Percentiles rank a stretch among this genome's conserved stretches.
Conservation (phyloP, 1,284 basidiomycete genomes). For the Stygiomarasmius scandens region DNA sequence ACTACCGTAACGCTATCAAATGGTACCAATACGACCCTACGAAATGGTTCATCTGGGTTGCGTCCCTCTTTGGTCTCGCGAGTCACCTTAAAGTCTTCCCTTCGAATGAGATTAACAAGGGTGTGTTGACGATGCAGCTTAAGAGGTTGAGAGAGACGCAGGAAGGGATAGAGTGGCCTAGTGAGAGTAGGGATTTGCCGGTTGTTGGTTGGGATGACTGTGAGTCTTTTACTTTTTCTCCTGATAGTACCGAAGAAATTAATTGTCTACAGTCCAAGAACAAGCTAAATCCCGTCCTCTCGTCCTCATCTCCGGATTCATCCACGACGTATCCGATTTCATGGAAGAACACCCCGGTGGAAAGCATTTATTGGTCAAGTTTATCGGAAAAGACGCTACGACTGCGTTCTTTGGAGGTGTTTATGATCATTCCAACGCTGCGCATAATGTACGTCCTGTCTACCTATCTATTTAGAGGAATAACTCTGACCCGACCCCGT, state of each 20-base stretch:
- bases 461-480: not conserved
- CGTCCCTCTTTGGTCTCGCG: slow-evolving; percentile 72
- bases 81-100: slow-evolving; percentile 91
- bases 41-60: slow-evolving; percentile 88
- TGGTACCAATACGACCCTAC: slow-evolving; percentile 91
- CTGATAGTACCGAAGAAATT: not conserved
- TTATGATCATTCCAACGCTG: slow-evolving; percentile 92
- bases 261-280: slow-evolving; percentile 58
- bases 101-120: slow-evolving; percentile 91
- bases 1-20: slow-evolving; percentile 90
- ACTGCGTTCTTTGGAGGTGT: slow-evolving; percentile 94
- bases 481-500: not conserved
- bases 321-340: slow-evolving; percentile 87
- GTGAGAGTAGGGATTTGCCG: slow-evolving; percentile 71
- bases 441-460: slow-evolving; percentile 67
- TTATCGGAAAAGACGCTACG: slow-evolving; percentile 80
- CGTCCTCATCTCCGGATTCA: slow-evolving; percentile 86
- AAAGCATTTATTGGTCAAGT: slow-evolving; percentile 62
- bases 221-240: slow-evolving; percentile 37
- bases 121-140: slow-evolving; percentile 90
- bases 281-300: slow-evolving; percentile 77
- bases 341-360: slow-evolving; percentile 83
- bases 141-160: slow-evolving; percentile 78
- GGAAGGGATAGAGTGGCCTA: slow-evolving; percentile 78
- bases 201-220: slow-evolving; percentile 86